A percentile compares a stretch with the other conserved stretches of the same genome.
phyloP scores from a whole-genome alignment of 768 basidiomycete species.

The Lactarius akahatsu region DNA sequence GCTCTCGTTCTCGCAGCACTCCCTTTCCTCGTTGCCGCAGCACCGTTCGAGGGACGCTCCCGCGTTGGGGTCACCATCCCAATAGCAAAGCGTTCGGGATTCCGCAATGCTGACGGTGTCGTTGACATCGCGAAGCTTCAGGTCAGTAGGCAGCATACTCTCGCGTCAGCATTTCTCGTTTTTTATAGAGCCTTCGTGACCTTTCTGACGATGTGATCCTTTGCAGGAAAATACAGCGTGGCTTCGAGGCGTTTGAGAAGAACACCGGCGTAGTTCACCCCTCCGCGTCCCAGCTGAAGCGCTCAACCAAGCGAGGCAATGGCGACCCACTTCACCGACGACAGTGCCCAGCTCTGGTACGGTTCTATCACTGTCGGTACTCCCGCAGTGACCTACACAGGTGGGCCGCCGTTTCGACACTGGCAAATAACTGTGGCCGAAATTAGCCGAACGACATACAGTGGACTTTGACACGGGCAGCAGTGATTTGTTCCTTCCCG shows the following conservation, averaged over 20 bases:
- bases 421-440: too few relatives aligned
- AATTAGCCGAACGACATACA: background rate
- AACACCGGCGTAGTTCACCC: slow-evolving; percentile 27
- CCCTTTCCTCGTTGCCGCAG: background rate
- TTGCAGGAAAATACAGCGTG: slow-evolving; percentile 22
- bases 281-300: background rate
- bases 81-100: background rate
- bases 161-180: slow-evolving; percentile 6
- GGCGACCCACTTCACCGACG: slow-evolving; percentile 19
- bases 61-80: background rate
- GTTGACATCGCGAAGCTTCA: slow-evolving; percentile 21
- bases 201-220: background rate
- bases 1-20: background rate
- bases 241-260: slow-evolving; percentile 20
- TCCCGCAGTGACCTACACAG: slow-evolving; percentile 23
- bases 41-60: background rate
- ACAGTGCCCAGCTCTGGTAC: slow-evolving; percentile 23
- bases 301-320: slow-evolving; percentile 1
- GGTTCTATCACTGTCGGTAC: slow-evolving; percentile 29
- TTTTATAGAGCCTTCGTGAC: background rate
- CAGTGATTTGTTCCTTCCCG: slow-evolving; percentile 40
- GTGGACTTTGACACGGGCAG: slow-evolving; percentile 44
- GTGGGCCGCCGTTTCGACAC: background rate
- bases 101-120: slow-evolving; percentile 18
- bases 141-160: slow-evolving; percentile 4